Evolutionary conservation across 805 yeast species (phyloP).

Genomic region (Pichia sporocuriosa): DNA sequence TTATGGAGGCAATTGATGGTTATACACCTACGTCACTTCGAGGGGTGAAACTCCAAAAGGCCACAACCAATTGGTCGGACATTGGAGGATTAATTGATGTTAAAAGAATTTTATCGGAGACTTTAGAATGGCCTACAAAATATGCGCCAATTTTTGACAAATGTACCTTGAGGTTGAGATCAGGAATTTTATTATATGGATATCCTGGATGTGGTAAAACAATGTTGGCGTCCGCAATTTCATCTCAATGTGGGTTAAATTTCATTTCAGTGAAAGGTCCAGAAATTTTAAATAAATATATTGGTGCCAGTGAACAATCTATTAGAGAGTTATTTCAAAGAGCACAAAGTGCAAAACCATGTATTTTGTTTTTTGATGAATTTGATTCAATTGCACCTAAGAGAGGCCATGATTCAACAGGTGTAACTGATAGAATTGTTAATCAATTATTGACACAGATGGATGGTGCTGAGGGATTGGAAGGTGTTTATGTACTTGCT

Average conservation of each 20-base stretch:
- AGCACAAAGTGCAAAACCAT: constrained; percentile 92
- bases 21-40: constrained; percentile 77
- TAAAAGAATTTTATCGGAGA: constrained; percentile 70
- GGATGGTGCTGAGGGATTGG: constrained; percentile 99
- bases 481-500: constrained; percentile 93
- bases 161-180: constrained; percentile 80
- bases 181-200: constrained; percentile 87
- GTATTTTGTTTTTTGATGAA: constrained; percentile 88
- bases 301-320: constrained; percentile 95
- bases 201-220: constrained; percentile 99
- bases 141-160: constrained; percentile 91
- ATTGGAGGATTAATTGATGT: constrained; percentile 84
- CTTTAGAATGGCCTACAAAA: constrained; percentile 95
- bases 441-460: constrained; percentile 95
- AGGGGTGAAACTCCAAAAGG: constrained; percentile 80
- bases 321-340: constrained; percentile 89
- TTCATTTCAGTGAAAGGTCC: constrained; percentile 95
- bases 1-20: constrained; percentile 53
- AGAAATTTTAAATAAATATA: constrained; percentile 87
- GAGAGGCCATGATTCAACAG: constrained; percentile 96
- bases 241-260: constrained; percentile 88
- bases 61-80: constrained; percentile 71
- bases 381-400: constrained; percentile 97
- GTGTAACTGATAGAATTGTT: constrained; percentile 95
- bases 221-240: constrained; percentile 84